These are phyloP conservation scores for Candida gorgasii DNA, from an alignment of 805 yeast genomes.

Conservation along the genomic window DNA sequence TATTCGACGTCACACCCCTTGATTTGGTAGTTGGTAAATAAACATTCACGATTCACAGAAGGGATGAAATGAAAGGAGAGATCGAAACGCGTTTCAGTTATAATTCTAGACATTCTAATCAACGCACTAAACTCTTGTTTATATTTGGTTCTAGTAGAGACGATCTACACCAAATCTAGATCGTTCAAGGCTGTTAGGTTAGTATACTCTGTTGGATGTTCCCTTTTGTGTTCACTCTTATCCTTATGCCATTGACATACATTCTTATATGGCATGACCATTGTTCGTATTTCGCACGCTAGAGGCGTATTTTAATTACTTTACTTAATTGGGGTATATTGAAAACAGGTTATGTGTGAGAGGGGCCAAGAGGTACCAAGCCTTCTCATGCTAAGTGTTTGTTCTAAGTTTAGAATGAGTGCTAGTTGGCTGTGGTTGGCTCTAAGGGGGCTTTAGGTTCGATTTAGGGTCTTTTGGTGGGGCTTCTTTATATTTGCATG, in stretches of 20 bases:
- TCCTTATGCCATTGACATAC: too few relatives aligned
- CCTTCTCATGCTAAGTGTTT: not conserved
- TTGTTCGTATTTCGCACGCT: constrained; percentile 4
- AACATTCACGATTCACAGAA: not conserved
- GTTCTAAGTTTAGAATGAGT: not conserved
- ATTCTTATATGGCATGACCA: not conserved
- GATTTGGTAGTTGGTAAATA: not conserved
- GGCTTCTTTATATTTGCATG: not conserved
- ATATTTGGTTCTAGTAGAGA: not conserved
- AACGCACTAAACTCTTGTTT: not conserved
- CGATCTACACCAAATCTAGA: too few relatives aligned
- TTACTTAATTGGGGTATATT: constrained; percentile 3
- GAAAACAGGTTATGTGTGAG: not conserved
- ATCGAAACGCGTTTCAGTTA: not conserved
- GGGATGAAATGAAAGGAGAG: not conserved
- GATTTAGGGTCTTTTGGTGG: not conserved
- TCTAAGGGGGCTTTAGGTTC: too few relatives aligned
- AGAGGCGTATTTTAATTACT: constrained; percentile 4
- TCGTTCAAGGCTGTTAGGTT: not conserved
- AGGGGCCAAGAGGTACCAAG: not conserved
- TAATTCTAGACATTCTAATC: not conserved
- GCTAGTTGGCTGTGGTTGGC: too few relatives aligned
- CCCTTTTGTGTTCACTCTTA: too few relatives aligned
- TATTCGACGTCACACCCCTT: not conserved
- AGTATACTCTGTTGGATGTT: not conserved